Base-by-base conservation (phyloP, 345 rosid species). In the Kandelia obovata region DNA sequence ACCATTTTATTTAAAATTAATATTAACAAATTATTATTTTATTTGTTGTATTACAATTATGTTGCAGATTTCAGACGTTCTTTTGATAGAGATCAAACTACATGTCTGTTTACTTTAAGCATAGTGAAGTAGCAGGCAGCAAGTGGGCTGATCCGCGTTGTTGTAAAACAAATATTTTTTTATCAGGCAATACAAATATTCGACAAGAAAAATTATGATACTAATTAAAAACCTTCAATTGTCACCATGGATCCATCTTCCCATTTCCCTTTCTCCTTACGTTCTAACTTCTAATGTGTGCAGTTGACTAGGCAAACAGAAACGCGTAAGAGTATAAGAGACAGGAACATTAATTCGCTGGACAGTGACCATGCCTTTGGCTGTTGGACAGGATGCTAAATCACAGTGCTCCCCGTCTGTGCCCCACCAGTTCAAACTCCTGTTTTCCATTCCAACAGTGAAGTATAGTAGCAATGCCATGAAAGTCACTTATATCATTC, bases 401-500 rank as follows among this genome's bases (percentile, higher is more conserved):
- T 84, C 83, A 81, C 97, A 93, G 46, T 88, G 94, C 59, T 93
- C 90, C 39, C 97, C 97, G 6, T 67, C 53, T 21, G 91, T 88
- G 66, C 89, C 98, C 92, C 96, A 91, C 96, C 97, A 88, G 16
- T 51, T 66, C 67, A 91, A 26, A 37, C 75, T 71, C 70, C 47
- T 88, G 1, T 86, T 77, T 73, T 88, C 91, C 61, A 88, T 72
- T 26, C 91, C 87, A 16, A 89, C 80, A 20, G 87, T 69, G 74
- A 89, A 83, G 77, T 93, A 91, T 75, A 91, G 67, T 34, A 86
- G 69, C 65, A 91, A 86, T 26, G 90, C 90, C 96, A 93, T 91
- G 85, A 85, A 91, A 53, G 92, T 92, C 64, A 89, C 91, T 67
- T 21, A 21, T 21, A 21, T 21, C 21, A 21, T 21, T 21, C 21